These are phyloP conservation scores for Aspergillus novofumigatus DNA, from an alignment of 2,329 filamentous ascomycete genomes.

Conservation along the genomic window DNA sequence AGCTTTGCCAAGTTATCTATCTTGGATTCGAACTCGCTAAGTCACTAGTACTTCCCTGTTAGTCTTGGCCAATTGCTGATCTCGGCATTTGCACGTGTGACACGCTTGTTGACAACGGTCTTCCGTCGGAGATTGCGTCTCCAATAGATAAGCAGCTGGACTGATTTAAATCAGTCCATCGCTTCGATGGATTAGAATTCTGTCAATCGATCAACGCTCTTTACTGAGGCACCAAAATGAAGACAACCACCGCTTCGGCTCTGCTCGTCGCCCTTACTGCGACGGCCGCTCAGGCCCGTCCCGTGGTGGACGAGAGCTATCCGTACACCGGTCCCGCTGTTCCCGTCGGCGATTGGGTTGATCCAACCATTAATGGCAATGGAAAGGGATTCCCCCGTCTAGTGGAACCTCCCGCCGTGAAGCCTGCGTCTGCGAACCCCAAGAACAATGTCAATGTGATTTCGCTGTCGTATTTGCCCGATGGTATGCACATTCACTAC, in stretches of 20 bases:
- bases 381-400: constrained; percentile 51
- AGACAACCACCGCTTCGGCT: constrained; percentile 15
- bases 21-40: not conserved
- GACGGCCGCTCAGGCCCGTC: constrained; percentile 17
- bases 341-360: constrained; percentile 51
- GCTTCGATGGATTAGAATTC: not conserved
- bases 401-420: constrained; percentile 49
- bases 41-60: not conserved
- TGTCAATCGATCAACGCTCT: constrained; percentile 2
- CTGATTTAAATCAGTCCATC: not conserved
- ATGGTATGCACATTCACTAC: constrained; percentile 51
- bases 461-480: constrained; percentile 45
- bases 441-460: constrained; percentile 54
- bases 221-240: constrained; percentile 7
- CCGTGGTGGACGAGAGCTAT: constrained; percentile 41
- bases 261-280: constrained; percentile 20
- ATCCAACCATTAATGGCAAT: constrained; percentile 49
- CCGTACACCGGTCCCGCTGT: constrained; percentile 48
- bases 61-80: constrained; percentile 29
- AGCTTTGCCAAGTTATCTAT: not conserved
- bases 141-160: not conserved
- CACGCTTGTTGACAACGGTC: not conserved
- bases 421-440: constrained; percentile 40
- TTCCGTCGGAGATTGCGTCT: not conserved
- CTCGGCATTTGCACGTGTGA: constrained; percentile 7